Evolutionary conservation across 1,284 basidiomycete genomes (phyloP).

Genomic region (Hemileccinum hortonii): DNA sequence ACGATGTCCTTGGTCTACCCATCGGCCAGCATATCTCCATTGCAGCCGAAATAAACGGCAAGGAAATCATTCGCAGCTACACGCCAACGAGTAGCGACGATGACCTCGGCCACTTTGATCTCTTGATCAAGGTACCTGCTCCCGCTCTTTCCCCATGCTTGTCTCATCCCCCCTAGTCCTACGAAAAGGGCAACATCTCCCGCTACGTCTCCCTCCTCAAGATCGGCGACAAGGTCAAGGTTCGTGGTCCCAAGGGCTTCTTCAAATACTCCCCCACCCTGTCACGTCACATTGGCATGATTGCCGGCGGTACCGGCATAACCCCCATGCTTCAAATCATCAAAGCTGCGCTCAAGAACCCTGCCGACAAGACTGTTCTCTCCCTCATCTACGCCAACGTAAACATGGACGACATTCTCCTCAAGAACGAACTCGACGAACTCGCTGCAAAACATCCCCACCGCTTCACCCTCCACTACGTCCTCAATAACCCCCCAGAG

Average conservation of each 20-base stretch:
- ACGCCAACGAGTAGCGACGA: conserved; percentile 94
- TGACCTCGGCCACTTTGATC: conserved; percentile 90
- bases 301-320: conserved; percentile 94
- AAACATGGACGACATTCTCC: conserved; percentile 82
- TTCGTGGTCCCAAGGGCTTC: conserved; percentile 96
- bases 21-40: conserved; percentile 97
- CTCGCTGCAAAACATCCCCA: conserved; percentile 67
- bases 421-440: conserved; percentile 83
- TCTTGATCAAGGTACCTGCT: conserved; percentile 85
- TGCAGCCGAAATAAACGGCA: conserved; percentile 87
- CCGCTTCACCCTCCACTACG: conserved; percentile 85
- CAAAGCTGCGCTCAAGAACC: conserved; percentile 84
- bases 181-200: conserved; percentile 97
- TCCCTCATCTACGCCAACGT: conserved; percentile 97
- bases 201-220: conserved; percentile 78
- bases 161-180: conserved; percentile 57
- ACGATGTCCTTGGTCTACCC: conserved; percentile 86
- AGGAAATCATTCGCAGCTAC: conserved; percentile 88
- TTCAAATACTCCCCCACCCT: conserved; percentile 78
- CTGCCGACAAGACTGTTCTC: conserved; percentile 78
- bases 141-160: neutral
- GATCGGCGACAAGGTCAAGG: conserved; percentile 80
- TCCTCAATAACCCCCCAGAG: conserved; percentile 89
- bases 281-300: conserved; percentile 85
- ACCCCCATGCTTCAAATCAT: conserved; percentile 99